These are phyloP conservation scores for Speleostelium caveatum DNA, from an alignment of 78 protist genomes.

Conservation along the genomic window DNA sequence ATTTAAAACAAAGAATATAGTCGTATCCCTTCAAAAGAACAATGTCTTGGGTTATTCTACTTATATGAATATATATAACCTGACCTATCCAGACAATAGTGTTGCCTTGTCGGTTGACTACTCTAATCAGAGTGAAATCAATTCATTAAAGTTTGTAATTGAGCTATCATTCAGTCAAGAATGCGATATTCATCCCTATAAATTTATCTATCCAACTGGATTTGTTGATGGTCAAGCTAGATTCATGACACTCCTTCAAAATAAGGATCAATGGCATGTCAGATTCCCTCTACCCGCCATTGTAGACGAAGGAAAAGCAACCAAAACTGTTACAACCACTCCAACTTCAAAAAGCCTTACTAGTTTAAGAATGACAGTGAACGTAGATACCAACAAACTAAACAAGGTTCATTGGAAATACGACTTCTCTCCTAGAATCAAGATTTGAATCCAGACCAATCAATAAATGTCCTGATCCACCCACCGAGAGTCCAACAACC, in stretches of 20 bases:
- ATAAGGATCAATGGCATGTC: slow-evolving; percentile 1
- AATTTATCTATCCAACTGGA: slow-evolving; percentile 14
- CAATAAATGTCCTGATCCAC: too few species aligned
- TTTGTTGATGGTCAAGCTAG: background rate
- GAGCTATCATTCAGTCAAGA: background rate
- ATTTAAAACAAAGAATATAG: background rate
- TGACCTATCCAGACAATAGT: slow-evolving; percentile 10
- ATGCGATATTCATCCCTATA: slow-evolving; percentile 6
- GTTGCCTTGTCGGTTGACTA: background rate
- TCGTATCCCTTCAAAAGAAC: background rate
- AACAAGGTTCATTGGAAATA: too few species aligned
- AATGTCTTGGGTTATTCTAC: background rate
- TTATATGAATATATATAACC: too few species aligned
- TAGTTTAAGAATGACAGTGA: background rate
- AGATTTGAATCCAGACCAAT: too few species aligned
- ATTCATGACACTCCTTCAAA: background rate
- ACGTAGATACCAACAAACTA: too few species aligned
- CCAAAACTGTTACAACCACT: background rate
- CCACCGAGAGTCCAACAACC: too few species aligned
- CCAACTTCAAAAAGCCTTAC: background rate
- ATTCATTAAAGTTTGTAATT: background rate
- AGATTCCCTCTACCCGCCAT: slow-evolving; percentile 4
- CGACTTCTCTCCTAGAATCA: too few species aligned
- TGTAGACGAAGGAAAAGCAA: background rate
- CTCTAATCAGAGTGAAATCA: background rate